Conservation (phyloP, 2,329 filamentous ascomycete genomes). For the Myriosclerotinia curreyana region DNA sequence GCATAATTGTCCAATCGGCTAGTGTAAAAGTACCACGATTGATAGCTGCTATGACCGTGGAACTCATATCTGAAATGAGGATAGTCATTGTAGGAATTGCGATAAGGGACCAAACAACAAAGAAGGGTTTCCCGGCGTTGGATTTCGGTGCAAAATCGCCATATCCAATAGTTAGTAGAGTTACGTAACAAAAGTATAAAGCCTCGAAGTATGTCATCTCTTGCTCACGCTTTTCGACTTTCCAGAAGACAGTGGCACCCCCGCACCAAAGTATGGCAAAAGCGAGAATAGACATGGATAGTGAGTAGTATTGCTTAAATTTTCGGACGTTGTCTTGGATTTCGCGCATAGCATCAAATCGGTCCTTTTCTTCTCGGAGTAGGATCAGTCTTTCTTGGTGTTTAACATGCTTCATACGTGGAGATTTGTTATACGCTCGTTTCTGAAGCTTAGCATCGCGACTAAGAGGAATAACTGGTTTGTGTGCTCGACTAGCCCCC, state of each 20-base stretch:
- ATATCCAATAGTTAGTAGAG: conserved; percentile 67
- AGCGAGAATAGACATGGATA: conserved; percentile 55
- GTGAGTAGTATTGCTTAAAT: conserved; percentile 60
- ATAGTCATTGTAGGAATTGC: conserved; percentile 70
- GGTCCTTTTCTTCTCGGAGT: conserved; percentile 56
- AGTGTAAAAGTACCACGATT: conserved; percentile 59
- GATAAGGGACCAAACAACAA: conserved; percentile 67
- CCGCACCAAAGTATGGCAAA: conserved; percentile 64
- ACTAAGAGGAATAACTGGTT: conserved; percentile 26
- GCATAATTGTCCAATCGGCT: conserved; percentile 65
- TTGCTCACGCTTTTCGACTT: conserved; percentile 52
- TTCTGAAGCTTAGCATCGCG: conserved; percentile 35
- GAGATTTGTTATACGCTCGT: conserved; percentile 22
- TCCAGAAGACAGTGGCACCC: conserved; percentile 64
- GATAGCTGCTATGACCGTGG: conserved; percentile 61
- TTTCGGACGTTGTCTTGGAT: conserved; percentile 56
- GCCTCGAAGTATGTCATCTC: conserved; percentile 60
- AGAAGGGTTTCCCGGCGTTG: conserved; percentile 66
- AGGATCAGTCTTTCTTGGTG: conserved; percentile 48
- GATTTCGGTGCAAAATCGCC: conserved; percentile 62
- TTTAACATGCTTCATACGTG: conserved; percentile 22
- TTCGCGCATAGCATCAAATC: conserved; percentile 62
- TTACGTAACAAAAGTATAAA: conserved; percentile 68
- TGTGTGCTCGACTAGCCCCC: conserved; percentile 29
- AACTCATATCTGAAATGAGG: conserved; percentile 60